Evolutionary conservation across 306 rosid genomes (phyloP).

Genomic region (Lithocarpus polystachyus): DNA sequence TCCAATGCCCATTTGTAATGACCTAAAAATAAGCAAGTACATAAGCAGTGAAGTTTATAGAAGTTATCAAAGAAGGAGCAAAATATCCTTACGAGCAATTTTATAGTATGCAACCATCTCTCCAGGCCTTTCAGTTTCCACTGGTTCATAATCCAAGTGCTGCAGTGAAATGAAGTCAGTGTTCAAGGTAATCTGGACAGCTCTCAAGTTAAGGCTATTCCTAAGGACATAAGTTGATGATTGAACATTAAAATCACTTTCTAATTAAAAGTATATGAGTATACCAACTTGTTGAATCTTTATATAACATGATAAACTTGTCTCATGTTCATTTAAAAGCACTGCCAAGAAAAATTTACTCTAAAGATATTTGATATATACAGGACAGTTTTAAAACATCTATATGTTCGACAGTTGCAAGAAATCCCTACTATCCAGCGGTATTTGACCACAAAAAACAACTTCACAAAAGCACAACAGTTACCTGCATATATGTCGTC

Average conservation of each 20-base stretch:
- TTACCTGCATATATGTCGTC: constrained; percentile 91
- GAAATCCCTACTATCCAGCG: background rate
- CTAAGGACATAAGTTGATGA: background rate
- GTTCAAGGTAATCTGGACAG: constrained; percentile 2
- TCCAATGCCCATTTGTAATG: constrained; percentile 99
- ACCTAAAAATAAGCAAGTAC: constrained; percentile 42
- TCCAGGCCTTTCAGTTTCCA: constrained; percentile 76
- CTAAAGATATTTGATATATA: background rate
- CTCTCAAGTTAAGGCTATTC: background rate
- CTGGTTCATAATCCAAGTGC: constrained; percentile 81
- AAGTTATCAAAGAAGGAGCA: background rate
- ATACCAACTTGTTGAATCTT: background rate
- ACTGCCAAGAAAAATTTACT: background rate
- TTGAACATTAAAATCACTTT: background rate
- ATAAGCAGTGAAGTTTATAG: background rate
- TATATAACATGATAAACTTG: background rate
- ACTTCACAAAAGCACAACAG: background rate
- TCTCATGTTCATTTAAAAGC: background rate
- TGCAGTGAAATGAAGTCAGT: constrained; percentile 45
- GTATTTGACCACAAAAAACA: background rate
- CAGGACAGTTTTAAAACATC: background rate
- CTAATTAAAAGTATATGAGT: background rate
- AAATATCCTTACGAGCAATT: constrained; percentile 66
- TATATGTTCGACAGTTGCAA: background rate
- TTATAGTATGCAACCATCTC: constrained; percentile 93